Evolutionary conservation across 805 yeast genomes (phyloP).

Genomic region (Saccharomycopsis sp.): DNA sequence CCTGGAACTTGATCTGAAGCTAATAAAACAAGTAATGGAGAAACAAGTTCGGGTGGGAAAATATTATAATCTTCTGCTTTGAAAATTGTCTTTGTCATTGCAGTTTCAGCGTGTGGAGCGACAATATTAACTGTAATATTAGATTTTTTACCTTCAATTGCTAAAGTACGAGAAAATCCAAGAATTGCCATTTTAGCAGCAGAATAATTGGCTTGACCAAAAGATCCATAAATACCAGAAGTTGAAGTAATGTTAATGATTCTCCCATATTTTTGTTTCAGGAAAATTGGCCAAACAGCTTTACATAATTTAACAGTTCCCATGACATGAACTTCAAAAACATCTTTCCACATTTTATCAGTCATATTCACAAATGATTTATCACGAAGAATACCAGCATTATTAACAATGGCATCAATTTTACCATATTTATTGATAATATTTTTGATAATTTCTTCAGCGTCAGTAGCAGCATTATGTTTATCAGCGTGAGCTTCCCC

Average conservation of each 20-base stretch:
- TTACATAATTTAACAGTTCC: slow-evolving; percentile 78
- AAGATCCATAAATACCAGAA: slow-evolving; percentile 94
- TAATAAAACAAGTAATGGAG: slow-evolving; percentile 76
- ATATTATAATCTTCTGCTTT: slow-evolving; percentile 69
- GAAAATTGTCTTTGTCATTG: slow-evolving; percentile 88
- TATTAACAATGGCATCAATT: slow-evolving; percentile 78
- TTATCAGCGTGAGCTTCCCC: slow-evolving; percentile 76
- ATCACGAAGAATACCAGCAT: slow-evolving; percentile 93
- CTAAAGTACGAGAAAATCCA: slow-evolving; percentile 77
- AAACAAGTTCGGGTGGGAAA: slow-evolving; percentile 80
- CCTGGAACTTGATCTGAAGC: slow-evolving; percentile 65
- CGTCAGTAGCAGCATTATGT: slow-evolving; percentile 70
- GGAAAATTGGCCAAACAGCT: slow-evolving; percentile 87
- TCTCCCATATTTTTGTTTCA: slow-evolving; percentile 68
- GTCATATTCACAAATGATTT: slow-evolving; percentile 78
- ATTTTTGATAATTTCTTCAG: slow-evolving; percentile 64
- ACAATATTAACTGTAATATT: slow-evolving; percentile 70
- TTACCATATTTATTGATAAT: slow-evolving; percentile 72
- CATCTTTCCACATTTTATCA: slow-evolving; percentile 73
- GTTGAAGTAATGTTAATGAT: slow-evolving; percentile 89
- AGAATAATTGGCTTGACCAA: slow-evolving; percentile 94
- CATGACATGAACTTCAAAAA: slow-evolving; percentile 67
- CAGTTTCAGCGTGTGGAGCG: slow-evolving; percentile 98
- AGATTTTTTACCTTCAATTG: slow-evolving; percentile 78
- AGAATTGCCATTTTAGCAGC: slow-evolving; percentile 86